Conservation (phyloP, 192 early-diverging fungal genomes). For the Obelidium mucronatum region DNA sequence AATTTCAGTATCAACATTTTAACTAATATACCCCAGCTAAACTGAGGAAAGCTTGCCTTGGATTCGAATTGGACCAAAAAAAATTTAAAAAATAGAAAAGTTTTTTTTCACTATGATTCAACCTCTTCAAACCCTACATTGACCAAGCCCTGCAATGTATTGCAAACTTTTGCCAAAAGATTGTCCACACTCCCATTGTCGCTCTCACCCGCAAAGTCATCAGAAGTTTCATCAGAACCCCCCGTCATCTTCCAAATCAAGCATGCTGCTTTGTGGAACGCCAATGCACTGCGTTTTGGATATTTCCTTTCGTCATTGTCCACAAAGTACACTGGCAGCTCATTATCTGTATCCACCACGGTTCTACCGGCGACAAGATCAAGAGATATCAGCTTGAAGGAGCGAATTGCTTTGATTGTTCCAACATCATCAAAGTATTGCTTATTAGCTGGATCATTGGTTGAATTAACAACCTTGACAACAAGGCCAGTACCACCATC, state of each 20-base stretch:
- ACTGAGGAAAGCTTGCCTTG: too few species aligned
- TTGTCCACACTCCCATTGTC: neutral
- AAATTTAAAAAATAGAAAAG: too few species aligned
- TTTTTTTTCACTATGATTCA: too few species aligned
- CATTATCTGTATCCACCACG: neutral
- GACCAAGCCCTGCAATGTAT: neutral
- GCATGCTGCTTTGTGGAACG: slow-evolving; percentile 8
- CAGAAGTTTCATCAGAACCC: too few species aligned
- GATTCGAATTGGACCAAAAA: too few species aligned
- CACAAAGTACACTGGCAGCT: slow-evolving; percentile 12
- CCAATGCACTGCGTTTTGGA: neutral
- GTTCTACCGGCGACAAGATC: slow-evolving; percentile 4
- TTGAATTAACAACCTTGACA: slow-evolving; percentile 26
- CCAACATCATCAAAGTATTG: neutral
- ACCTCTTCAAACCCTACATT: too few species aligned
- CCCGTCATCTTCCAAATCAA: too few species aligned
- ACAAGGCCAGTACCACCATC: slow-evolving; percentile 9
- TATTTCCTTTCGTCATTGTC: slow-evolving; percentile 4
- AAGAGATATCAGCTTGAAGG: neutral
- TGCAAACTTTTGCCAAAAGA: slow-evolving; percentile 1
- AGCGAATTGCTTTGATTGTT: neutral
- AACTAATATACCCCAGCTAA: too few species aligned
- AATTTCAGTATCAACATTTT: too few species aligned
- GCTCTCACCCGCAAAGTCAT: neutral
- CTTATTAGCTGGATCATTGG: slow-evolving; percentile 1